Evolutionary conservation across 805 yeast genomes (phyloP).

Genomic region (Cyberlindnera amylophila): DNA sequence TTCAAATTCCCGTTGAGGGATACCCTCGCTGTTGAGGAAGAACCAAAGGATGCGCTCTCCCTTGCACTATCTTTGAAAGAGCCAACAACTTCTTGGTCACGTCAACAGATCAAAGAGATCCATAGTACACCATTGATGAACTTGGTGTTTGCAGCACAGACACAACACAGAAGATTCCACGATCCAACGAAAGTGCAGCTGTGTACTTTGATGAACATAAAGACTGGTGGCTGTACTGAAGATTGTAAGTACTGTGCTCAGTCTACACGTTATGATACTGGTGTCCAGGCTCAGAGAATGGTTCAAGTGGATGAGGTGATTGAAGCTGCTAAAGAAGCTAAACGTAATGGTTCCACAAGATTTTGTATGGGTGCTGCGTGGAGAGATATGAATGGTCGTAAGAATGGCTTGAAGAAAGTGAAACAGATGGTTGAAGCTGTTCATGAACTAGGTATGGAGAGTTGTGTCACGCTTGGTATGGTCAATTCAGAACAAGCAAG

Average conservation of each 20-base stretch:
- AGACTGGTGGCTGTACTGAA: slow-evolving; percentile 79
- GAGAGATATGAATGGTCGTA: slow-evolving; percentile 81
- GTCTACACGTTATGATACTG: slow-evolving; percentile 64
- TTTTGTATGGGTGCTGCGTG: slow-evolving; percentile 88
- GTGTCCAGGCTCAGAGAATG: slow-evolving; percentile 65
- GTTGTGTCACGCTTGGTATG: slow-evolving; percentile 83
- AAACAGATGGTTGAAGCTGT: slow-evolving; percentile 62
- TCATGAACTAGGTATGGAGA: slow-evolving; percentile 65
- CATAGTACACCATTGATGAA: slow-evolving; percentile 66
- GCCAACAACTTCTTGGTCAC: slow-evolving; percentile 50
- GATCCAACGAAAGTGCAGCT: slow-evolving; percentile 69
- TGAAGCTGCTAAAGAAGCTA: slow-evolving; percentile 60
- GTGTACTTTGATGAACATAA: slow-evolving; percentile 71
- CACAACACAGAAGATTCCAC: slow-evolving; percentile 63
- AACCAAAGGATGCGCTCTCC: slow-evolving; percentile 18
- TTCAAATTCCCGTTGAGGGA: slow-evolving; percentile 1
- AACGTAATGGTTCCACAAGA: slow-evolving; percentile 67
- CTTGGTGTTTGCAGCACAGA: slow-evolving; percentile 54
- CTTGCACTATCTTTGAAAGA: slow-evolving; percentile 29
- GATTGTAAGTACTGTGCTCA: slow-evolving; percentile 83
- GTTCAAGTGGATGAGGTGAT: slow-evolving; percentile 59
- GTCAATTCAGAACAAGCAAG: slow-evolving; percentile 59
- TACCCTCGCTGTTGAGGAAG: not conserved
- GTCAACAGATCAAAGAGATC: slow-evolving; percentile 53
- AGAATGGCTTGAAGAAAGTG: slow-evolving; percentile 58